Conservation (phyloP, 768 basidiomycete genomes). For the Leucosporidium creatinivorum region DNA sequence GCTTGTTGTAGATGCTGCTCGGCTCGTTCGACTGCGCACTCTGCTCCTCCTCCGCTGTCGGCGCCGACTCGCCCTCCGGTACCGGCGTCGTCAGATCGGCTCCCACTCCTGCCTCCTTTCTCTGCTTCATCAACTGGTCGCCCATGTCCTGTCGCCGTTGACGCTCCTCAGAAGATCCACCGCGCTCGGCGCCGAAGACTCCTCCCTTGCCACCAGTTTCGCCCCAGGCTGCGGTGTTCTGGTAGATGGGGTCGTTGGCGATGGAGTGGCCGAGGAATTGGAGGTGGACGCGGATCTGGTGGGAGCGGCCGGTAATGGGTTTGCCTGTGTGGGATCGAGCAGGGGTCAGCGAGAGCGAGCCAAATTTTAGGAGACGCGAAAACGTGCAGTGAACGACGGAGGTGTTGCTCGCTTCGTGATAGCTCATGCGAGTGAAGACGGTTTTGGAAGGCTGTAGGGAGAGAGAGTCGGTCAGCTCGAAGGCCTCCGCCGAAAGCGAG, state of each 20-base stretch:
- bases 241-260: slow-evolving; percentile 91
- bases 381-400: slow-evolving; percentile 75
- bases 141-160: not conserved
- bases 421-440: slow-evolving; percentile 70
- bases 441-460: slow-evolving; percentile 68
- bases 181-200: slow-evolving; percentile 11
- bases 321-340: slow-evolving; percentile 49
- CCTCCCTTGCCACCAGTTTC: slow-evolving; percentile 31
- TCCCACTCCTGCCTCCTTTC: slow-evolving; percentile 24
- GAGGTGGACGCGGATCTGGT: slow-evolving; percentile 94
- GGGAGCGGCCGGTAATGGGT: slow-evolving; percentile 87
- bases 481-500: not conserved
- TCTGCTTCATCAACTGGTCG: slow-evolving; percentile 28
- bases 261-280: slow-evolving; percentile 91
- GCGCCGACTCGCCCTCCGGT: not conserved
- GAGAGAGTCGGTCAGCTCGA: not conserved
- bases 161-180: not conserved
- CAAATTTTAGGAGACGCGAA: not conserved
- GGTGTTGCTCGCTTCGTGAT: slow-evolving; percentile 69
- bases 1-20: slow-evolving; percentile 8
- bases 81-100: not conserved
- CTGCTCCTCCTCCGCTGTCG: slow-evolving; percentile 4
- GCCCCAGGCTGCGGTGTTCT: slow-evolving; percentile 49
- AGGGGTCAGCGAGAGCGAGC: not conserved
- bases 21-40: slow-evolving; percentile 4